These are phyloP conservation scores for Aspergillaceae sp. DNA, from an alignment of 2,329 filamentous ascomycete genomes.

Conservation along the genomic window DNA sequence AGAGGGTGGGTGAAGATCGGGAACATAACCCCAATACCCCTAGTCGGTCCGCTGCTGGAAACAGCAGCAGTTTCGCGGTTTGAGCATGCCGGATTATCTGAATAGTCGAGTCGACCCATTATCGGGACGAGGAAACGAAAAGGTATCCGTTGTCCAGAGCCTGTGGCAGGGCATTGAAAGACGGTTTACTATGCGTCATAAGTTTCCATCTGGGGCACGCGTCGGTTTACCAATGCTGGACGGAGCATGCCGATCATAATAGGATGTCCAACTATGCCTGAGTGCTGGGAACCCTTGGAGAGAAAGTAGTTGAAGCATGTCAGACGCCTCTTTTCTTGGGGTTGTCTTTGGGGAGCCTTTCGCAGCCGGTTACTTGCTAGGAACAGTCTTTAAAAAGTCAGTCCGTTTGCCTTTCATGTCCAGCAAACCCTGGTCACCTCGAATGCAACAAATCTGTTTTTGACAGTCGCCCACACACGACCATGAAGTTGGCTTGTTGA, in stretches of 20 bases:
- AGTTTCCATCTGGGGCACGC: slow-evolving; percentile 34
- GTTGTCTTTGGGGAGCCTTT: slow-evolving; percentile 43
- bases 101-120: slow-evolving; percentile 47
- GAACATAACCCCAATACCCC: slow-evolving; percentile 90
- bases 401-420: not conserved
- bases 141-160: slow-evolving; percentile 39
- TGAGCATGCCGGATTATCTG: slow-evolving; percentile 59
- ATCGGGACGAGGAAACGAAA: slow-evolving; percentile 25
- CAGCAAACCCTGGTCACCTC: slow-evolving; percentile 11
- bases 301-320: slow-evolving; percentile 45
- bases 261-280: slow-evolving; percentile 47
- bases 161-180: slow-evolving; percentile 29
- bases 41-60: slow-evolving; percentile 52
- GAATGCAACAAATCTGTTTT: slow-evolving; percentile 27
- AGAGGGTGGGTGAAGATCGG: slow-evolving; percentile 59
- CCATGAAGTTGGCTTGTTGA: slow-evolving; percentile 20
- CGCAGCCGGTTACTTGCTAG: slow-evolving; percentile 8
- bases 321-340: slow-evolving; percentile 39
- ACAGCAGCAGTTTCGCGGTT: slow-evolving; percentile 55
- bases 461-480: slow-evolving; percentile 39
- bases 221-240: slow-evolving; percentile 49
- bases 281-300: slow-evolving; percentile 28
- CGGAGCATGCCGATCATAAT: slow-evolving; percentile 54
- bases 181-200: slow-evolving; percentile 40
- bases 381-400: not conserved